Percentiles rank a stretch among this genome's conserved stretches.
Evolutionary conservation across 2,329 filamentous ascomycete genomes (phyloP).

Genomic region (Sporothrix pallida): DNA sequence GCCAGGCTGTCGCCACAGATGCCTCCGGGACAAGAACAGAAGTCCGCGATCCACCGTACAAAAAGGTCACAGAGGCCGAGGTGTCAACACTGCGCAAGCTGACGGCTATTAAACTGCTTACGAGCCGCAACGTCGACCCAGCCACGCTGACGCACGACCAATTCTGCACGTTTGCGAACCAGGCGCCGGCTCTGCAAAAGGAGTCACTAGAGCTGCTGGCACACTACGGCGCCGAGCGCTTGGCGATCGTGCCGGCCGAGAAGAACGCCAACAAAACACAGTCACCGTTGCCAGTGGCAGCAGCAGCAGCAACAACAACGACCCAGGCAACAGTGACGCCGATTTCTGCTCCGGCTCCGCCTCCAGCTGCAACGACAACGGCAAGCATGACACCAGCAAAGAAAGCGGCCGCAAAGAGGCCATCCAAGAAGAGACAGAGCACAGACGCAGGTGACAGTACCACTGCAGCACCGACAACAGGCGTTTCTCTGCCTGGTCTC

Average conservation of each 20-base stretch:
- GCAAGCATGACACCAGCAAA: background rate
- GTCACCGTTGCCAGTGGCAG: slow-evolving; percentile 37
- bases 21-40: background rate
- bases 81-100: slow-evolving; percentile 21
- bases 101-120: slow-evolving; percentile 52
- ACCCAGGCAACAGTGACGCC: background rate
- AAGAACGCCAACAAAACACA: slow-evolving; percentile 44
- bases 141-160: slow-evolving; percentile 60
- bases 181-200: slow-evolving; percentile 60
- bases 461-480: background rate
- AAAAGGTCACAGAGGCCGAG: slow-evolving; percentile 34
- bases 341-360: background rate
- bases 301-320: background rate
- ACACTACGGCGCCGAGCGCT: slow-evolving; percentile 61
- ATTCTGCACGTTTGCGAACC: slow-evolving; percentile 65
- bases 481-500: background rate
- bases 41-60: slow-evolving; percentile 24
- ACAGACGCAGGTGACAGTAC: background rate
- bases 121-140: slow-evolving; percentile 56
- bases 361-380: background rate
- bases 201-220: slow-evolving; percentile 63
- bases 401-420: background rate
- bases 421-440: background rate
- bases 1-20: background rate
- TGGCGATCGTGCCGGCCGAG: slow-evolving; percentile 62